A percentile compares a stretch with the other conserved stretches of the same genome.
phyloP scores from a whole-genome alignment of 768 basidiomycete genomes.

The Boletus subparvulus region DNA sequence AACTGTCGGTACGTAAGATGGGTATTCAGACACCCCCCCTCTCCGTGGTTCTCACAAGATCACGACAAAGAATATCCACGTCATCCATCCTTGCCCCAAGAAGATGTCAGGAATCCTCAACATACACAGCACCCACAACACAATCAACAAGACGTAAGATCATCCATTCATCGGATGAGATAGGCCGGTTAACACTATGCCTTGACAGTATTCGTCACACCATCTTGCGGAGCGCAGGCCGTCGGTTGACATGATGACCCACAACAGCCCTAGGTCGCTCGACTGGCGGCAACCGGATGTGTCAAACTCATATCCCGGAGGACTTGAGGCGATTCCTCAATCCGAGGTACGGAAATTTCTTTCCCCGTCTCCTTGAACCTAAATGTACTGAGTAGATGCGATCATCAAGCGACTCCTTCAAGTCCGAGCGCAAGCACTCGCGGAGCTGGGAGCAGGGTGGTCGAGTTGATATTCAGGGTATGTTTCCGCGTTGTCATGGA shows the following conservation, averaged over 20 bases:
- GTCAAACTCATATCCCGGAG: slow-evolving; percentile 28
- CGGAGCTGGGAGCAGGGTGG: slow-evolving; percentile 60
- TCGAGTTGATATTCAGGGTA: slow-evolving; percentile 34
- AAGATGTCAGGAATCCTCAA: slow-evolving; percentile 32
- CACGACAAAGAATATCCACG: slow-evolving; percentile 33
- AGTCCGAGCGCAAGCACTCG: slow-evolving; percentile 55
- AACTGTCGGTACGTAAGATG: slow-evolving; percentile 33
- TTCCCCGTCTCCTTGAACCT: slow-evolving; percentile 18
- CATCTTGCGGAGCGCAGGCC: slow-evolving; percentile 34
- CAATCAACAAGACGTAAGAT: slow-evolving; percentile 35
- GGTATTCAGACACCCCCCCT: slow-evolving; percentile 5
- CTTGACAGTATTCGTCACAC: slow-evolving; percentile 32
- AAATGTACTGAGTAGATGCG: slow-evolving; percentile 36
- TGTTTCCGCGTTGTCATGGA: slow-evolving; percentile 14
- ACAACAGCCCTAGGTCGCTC: slow-evolving; percentile 34
- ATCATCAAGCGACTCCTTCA: slow-evolving; percentile 39
- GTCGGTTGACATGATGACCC: slow-evolving; percentile 34
- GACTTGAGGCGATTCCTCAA: slow-evolving; percentile 32
- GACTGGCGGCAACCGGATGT: slow-evolving; percentile 37
- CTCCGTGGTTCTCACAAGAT: slow-evolving; percentile 19
- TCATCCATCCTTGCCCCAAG: slow-evolving; percentile 32
- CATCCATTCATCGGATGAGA: slow-evolving; percentile 12
- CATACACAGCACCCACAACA: slow-evolving; percentile 30
- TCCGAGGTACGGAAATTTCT: slow-evolving; percentile 32
- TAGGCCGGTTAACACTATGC: slow-evolving; percentile 20